Conservation (phyloP, 805 yeast species). For the Sugiyamaella marilandica region DNA sequence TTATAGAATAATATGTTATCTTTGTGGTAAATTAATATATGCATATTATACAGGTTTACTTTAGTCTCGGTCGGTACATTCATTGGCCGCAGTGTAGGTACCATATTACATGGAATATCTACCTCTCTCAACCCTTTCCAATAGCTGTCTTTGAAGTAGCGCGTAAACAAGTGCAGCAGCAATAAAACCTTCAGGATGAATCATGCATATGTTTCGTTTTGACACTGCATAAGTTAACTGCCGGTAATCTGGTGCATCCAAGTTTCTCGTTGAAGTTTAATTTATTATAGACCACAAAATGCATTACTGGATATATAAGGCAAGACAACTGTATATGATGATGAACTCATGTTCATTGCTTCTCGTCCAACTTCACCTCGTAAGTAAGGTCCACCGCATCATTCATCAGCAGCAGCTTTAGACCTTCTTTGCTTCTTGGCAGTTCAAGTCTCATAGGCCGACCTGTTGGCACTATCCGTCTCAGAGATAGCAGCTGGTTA, state of each 20-base stretch:
- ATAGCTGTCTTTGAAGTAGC: too few relatives aligned
- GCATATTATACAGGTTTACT: constrained; percentile 3
- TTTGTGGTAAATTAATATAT: constrained; percentile 2
- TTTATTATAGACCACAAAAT: not conserved
- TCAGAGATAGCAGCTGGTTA: constrained; percentile 57
- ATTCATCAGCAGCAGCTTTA: constrained; percentile 16
- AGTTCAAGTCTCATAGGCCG: constrained; percentile 2
- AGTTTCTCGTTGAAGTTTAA: not conserved
- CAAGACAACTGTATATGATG: too few relatives aligned
- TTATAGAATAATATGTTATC: constrained; percentile 10
- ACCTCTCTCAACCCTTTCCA: too few relatives aligned
- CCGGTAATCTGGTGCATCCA: too few relatives aligned
- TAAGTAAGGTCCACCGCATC: constrained; percentile 22
- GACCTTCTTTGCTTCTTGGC: constrained; percentile 1
- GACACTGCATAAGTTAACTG: too few relatives aligned
- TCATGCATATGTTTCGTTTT: too few relatives aligned
- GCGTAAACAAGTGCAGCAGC: too few relatives aligned
- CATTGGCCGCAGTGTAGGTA: too few relatives aligned
- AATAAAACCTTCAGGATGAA: too few relatives aligned
- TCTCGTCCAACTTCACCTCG: constrained; percentile 4
- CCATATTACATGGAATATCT: too few relatives aligned
- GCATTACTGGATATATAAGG: too few relatives aligned
- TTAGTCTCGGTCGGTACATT: too few relatives aligned
- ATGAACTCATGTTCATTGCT: not conserved
- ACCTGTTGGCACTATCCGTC: constrained; percentile 47